Conservation (phyloP, 768 basidiomycete genomes). For the Favolaschia claudopus region DNA sequence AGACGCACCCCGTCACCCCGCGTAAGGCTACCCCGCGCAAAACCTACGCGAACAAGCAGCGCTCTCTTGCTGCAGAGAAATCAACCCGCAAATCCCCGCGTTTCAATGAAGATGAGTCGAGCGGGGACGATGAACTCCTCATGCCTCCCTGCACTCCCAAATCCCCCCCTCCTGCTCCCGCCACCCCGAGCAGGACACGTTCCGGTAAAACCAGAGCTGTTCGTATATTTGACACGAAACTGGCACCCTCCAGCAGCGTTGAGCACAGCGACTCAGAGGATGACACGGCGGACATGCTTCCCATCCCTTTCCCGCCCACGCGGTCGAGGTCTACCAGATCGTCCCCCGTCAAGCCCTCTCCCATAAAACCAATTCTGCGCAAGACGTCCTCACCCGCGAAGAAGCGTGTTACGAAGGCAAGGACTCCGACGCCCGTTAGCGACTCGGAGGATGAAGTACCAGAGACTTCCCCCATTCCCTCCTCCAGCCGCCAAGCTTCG, state of each 20-base stretch:
- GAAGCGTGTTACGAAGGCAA: not conserved
- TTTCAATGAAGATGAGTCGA: too few species aligned
- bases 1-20: not conserved
- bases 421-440: conserved; percentile 15
- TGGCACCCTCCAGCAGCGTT: too few species aligned
- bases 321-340: not conserved
- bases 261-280: not conserved
- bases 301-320: not conserved
- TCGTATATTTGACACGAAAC: not conserved
- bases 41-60: not conserved
- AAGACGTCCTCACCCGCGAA: conserved; percentile 5
- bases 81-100: too few species aligned
- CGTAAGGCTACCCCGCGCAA: not conserved
- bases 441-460: conserved; percentile 13
- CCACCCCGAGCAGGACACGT: conserved; percentile 15
- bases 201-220: conserved; percentile 4
- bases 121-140: too few species aligned
- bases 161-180: too few species aligned
- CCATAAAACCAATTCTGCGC: not conserved
- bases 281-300: not conserved
- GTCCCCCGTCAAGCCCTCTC: not conserved
- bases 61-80: not conserved
- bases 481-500: not conserved
- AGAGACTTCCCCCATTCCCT: not conserved
- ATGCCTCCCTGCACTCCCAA: too few species aligned